phyloP scores from a whole-genome alignment of 176 grass and related monocot species.

The Phoenix dactylifera region DNA sequence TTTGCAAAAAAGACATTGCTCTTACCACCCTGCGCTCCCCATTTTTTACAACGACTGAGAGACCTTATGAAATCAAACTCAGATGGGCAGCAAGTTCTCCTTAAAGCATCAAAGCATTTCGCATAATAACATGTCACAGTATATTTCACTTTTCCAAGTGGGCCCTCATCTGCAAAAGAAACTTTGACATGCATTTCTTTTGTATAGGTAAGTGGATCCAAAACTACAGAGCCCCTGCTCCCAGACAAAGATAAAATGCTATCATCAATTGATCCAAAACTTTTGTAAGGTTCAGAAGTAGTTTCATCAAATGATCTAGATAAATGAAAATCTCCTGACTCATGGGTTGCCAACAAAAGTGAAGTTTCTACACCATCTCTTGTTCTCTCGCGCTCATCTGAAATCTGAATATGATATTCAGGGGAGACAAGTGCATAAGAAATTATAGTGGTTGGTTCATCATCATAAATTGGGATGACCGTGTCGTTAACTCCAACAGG shows the following conservation, averaged over 20 bases:
- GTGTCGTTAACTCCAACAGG: constrained; percentile 77
- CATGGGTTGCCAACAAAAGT: constrained; percentile 14
- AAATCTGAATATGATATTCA: constrained; percentile 77
- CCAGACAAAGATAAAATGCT: constrained; percentile 35
- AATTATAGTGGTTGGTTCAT: constrained; percentile 91
- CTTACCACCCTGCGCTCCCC: constrained; percentile 94
- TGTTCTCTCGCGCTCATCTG: constrained; percentile 45
- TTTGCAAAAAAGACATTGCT: constrained; percentile 99
- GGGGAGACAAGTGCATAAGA: constrained; percentile 64
- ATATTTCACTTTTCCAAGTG: constrained; percentile 65
- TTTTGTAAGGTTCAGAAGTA: constrained; percentile 61
- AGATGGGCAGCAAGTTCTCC: constrained; percentile 83
- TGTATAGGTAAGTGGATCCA: constrained; percentile 38
- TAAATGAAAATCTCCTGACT: constrained; percentile 38
- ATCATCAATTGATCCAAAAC: constrained; percentile 40
- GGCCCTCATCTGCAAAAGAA: constrained; percentile 77
- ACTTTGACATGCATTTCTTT: constrained; percentile 75
- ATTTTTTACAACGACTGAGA: constrained; percentile 96
- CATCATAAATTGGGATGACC: constrained; percentile 72
- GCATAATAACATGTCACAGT: constrained; percentile 91
- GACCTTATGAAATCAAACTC: constrained; percentile 95
- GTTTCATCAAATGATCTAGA: constrained; percentile 50
- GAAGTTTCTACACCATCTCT: constrained; percentile 21
- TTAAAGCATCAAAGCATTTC: constrained; percentile 66
- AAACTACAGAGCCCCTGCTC: constrained; percentile 28